Evolutionary conservation across 768 basidiomycete species (phyloP).

Genomic region (Mycena latifolia): DNA sequence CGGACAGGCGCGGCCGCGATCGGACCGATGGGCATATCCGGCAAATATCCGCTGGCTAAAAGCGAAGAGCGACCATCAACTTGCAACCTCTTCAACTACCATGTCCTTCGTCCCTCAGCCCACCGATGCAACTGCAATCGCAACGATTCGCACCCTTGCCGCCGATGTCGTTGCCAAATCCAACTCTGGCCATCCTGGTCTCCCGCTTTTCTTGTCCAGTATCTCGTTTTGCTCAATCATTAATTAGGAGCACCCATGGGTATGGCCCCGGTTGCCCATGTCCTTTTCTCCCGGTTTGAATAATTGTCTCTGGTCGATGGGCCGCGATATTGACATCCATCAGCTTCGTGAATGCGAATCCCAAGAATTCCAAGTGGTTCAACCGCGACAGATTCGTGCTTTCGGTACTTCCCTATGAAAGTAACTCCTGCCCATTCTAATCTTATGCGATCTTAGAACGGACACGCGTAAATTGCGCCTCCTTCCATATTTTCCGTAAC

Average conservation of each 20-base stretch:
- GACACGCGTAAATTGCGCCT: conserved; percentile 76
- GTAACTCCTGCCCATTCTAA: conserved; percentile 5
- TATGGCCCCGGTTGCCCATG: conserved; percentile 86
- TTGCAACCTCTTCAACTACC: conserved; percentile 7
- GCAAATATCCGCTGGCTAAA: background rate
- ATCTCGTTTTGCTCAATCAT: conserved; percentile 86
- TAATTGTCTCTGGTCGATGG: background rate
- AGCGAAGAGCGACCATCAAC: conserved; percentile 2
- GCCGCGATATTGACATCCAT: background rate
- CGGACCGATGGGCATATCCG: too few relatives aligned
- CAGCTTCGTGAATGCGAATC: conserved; percentile 91
- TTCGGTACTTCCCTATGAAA: conserved; percentile 70
- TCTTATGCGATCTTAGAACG: conserved; percentile 43
- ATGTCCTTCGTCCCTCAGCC: conserved; percentile 29
- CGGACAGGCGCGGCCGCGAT: too few relatives aligned
- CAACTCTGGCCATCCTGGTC: conserved; percentile 32
- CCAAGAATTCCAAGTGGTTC: conserved; percentile 92
- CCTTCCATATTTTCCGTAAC: conserved; percentile 4
- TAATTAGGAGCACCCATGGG: conserved; percentile 89
- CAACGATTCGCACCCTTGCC: conserved; percentile 44
- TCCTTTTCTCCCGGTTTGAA: conserved; percentile 80
- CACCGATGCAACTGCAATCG: conserved; percentile 18
- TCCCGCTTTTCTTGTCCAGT: conserved; percentile 51
- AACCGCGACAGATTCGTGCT: conserved; percentile 98
- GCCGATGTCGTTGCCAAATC: conserved; percentile 61